Evolutionary conservation across 2,329 filamentous ascomycete species (phyloP).

Genomic region (Phialophora expanda): DNA sequence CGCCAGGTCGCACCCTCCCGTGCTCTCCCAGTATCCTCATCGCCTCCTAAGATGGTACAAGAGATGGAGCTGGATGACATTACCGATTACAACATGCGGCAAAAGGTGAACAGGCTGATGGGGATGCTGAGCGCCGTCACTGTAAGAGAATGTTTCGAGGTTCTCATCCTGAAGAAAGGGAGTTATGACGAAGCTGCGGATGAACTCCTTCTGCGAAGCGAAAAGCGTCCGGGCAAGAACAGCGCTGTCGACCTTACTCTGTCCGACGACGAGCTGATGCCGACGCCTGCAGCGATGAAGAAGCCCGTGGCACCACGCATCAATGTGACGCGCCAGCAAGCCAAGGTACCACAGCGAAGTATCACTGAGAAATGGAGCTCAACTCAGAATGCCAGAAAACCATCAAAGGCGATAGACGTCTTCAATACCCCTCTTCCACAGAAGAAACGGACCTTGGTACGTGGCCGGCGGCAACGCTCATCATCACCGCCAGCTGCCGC

Average conservation of each 20-base stretch:
- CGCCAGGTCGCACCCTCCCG: conserved; percentile 52
- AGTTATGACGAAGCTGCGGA: conserved; percentile 62
- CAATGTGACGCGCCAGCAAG: conserved; percentile 47
- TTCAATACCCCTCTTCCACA: conserved; percentile 39
- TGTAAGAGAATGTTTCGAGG: conserved; percentile 56
- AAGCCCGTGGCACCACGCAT: conserved; percentile 45
- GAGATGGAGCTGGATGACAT: conserved; percentile 58
- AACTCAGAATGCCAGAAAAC: conserved; percentile 48
- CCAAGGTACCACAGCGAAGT: conserved; percentile 59
- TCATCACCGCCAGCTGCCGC: conserved; percentile 38
- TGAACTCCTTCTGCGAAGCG: conserved; percentile 51
- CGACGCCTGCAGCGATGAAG: conserved; percentile 39
- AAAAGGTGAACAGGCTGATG: conserved; percentile 60
- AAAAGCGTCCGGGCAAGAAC: conserved; percentile 39
- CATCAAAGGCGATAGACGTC: conserved; percentile 33
- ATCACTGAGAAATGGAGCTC: conserved; percentile 66
- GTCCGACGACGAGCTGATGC: conserved; percentile 52
- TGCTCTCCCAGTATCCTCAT: conserved; percentile 49
- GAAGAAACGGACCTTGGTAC: conserved; percentile 53
- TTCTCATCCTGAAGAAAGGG: conserved; percentile 57
- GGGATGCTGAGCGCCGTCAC: conserved; percentile 55
- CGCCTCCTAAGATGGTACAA: conserved; percentile 25
- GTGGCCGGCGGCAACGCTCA: conserved; percentile 52
- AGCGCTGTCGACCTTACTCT: conserved; percentile 42
- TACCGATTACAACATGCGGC: conserved; percentile 54